Percentiles rank a stretch among this genome's conserved stretches.
Conservation (phyloP, 2,329 filamentous ascomycete species). For the Cercospora zeina region DNA sequence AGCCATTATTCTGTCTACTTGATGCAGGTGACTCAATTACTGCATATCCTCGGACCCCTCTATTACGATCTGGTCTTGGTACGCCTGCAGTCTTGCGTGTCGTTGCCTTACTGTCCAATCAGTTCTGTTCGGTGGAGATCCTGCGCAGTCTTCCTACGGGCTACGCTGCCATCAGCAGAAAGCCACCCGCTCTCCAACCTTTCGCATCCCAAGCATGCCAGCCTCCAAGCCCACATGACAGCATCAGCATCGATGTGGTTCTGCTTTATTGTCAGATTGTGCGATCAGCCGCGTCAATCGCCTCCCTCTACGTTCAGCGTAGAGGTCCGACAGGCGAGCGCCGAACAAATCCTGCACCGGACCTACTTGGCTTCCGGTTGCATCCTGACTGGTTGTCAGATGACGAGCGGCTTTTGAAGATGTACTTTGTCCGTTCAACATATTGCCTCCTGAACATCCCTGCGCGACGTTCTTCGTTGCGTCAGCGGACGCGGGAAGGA, state of each 20-base stretch:
- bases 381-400: conserved; percentile 40
- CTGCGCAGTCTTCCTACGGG: conserved; percentile 53
- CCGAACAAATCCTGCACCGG: conserved; percentile 47
- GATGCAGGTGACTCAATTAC: conserved; percentile 37
- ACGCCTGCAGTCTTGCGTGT: conserved; percentile 26
- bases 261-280: conserved; percentile 45
- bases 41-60: conserved; percentile 22
- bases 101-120: conserved; percentile 8
- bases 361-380: conserved; percentile 18
- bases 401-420: conserved; percentile 84
- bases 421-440: conserved; percentile 81
- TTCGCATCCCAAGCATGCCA: conserved; percentile 48
- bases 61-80: conserved; percentile 30
- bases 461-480: conserved; percentile 18
- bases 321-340: conserved; percentile 58
- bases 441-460: conserved; percentile 59
- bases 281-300: conserved; percentile 68
- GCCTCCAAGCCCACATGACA: conserved; percentile 47
- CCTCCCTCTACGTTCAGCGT: conserved; percentile 54
- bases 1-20: conserved; percentile 14
- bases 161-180: conserved; percentile 42
- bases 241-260: conserved; percentile 54
- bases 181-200: conserved; percentile 51
- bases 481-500: conserved; percentile 61
- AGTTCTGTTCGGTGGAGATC: conserved; percentile 43